Evolutionary conservation across 2,329 filamentous ascomycete genomes (phyloP).

Genomic region (Pestalotiopsis sp.): DNA sequence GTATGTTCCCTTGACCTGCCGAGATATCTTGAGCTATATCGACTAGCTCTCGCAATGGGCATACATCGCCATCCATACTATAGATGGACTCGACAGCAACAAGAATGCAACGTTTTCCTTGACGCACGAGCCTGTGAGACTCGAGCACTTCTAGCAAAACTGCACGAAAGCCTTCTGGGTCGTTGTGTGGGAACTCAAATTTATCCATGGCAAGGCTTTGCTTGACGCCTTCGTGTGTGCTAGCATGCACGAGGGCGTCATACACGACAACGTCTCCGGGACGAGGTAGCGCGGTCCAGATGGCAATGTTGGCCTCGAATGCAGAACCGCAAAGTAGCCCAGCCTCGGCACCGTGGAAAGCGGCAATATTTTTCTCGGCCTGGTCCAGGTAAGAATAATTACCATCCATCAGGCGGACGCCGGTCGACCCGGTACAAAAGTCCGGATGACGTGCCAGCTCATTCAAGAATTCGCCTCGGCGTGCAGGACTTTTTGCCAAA

Average conservation of each 20-base stretch:
- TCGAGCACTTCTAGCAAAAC: constrained; percentile 34
- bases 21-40: constrained; percentile 35
- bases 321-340: constrained; percentile 65
- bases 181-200: constrained; percentile 48
- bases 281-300: constrained; percentile 52
- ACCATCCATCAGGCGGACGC: neutral
- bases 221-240: constrained; percentile 67
- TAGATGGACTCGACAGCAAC: constrained; percentile 46
- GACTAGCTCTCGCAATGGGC: constrained; percentile 40
- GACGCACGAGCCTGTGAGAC: constrained; percentile 29
- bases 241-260: constrained; percentile 70
- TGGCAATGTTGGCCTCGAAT: constrained; percentile 55
- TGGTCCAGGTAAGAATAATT: constrained; percentile 16
- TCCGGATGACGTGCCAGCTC: constrained; percentile 37
- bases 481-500: constrained; percentile 46
- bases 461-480: constrained; percentile 50
- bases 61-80: constrained; percentile 50
- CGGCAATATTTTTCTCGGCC: constrained; percentile 7
- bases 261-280: constrained; percentile 61
- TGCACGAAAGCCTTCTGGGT: constrained; percentile 37
- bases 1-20: constrained; percentile 37
- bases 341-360: constrained; percentile 61
- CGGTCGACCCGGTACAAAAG: neutral
- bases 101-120: constrained; percentile 36
- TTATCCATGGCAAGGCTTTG: constrained; percentile 50